Base-by-base conservation (phyloP, 2,329 filamentous ascomycete species). In the Penicillium crustosum region DNA sequence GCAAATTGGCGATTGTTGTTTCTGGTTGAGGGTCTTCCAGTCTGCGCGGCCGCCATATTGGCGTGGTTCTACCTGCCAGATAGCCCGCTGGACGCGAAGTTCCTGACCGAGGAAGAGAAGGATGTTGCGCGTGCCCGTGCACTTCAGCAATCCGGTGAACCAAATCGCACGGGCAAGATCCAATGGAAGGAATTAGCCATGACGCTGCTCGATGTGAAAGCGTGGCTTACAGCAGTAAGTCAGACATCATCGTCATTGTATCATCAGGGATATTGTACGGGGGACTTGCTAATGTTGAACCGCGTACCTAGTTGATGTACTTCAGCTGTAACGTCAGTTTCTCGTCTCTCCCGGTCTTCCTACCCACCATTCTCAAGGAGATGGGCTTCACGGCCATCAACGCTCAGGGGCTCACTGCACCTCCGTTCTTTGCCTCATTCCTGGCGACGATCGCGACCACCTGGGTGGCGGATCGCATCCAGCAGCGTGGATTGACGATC, bases 371-470 rank as follows among this genome's bases (percentile, higher is more conserved):
- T 61, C 75, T 89, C 15, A 74, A 79, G 49, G 78, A 83, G 54
- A 89, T 91, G 85, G 88, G 89, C 10, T 91, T 87, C 73, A 83
- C 81, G 0, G 77, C 81, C 15, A 81, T 90, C 59, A 79, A 86
- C 57, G 86, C 89, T 0, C 89, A 92, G 73, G 89, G 88, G 1
- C 80, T 92, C 13, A 87, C 87, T 0, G 87, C 88, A 0, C 88
- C 88, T 1, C 87, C 88, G 0, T 90, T 88, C 71, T 84, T 91
- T 64, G 72, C 89, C 17, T 82, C 87, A 1, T 90, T 88, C 68
- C 64, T 89, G 13, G 73, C 86, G 23, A 88, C 85, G 44, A 81
- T 91, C 58, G 65, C 68, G 10, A 83, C 83, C 1, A 86, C 86
- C 6, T 88, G 80, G 70, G 70, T 89, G 36, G 86, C 87, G n/a